phyloP scores from a whole-genome alignment of 257 asterid genomes.

The Solanum rostratum region DNA sequence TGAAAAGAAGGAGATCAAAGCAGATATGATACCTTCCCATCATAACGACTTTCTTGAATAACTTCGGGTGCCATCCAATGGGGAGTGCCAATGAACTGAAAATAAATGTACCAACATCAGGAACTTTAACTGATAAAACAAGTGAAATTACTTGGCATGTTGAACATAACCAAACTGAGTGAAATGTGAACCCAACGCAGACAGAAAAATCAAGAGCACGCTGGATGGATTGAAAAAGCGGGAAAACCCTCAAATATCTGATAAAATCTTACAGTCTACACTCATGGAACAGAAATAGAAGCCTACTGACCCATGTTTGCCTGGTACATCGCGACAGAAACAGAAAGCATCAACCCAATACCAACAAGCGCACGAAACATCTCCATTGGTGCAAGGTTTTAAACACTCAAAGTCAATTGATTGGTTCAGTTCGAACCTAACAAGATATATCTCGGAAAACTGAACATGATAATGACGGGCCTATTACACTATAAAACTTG shows the following conservation, averaged over 20 bases:
- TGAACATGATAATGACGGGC: not conserved
- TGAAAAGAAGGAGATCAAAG: not conserved
- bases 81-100: conserved; percentile 94
- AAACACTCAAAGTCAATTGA: not conserved
- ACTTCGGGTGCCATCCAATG: conserved; percentile 99
- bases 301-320: not conserved
- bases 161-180: not conserved
- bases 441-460: not conserved
- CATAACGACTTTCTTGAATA: conserved; percentile 98
- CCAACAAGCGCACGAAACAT: not conserved
- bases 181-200: not conserved
- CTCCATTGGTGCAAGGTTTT: not conserved
- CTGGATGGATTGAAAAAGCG: not conserved
- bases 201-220: not conserved
- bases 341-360: not conserved
- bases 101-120: conserved; percentile 1
- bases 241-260: not conserved
- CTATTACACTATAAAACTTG: not conserved
- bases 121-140: conserved; percentile 3
- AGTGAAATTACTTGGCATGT: not conserved
- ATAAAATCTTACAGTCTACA: not conserved
- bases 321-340: not conserved
- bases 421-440: not conserved
- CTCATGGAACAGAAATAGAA: not conserved
- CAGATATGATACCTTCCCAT: conserved; percentile 63